phyloP scores from a whole-genome alignment of 768 basidiomycete species.

The Suillus fuscotomentosus region DNA sequence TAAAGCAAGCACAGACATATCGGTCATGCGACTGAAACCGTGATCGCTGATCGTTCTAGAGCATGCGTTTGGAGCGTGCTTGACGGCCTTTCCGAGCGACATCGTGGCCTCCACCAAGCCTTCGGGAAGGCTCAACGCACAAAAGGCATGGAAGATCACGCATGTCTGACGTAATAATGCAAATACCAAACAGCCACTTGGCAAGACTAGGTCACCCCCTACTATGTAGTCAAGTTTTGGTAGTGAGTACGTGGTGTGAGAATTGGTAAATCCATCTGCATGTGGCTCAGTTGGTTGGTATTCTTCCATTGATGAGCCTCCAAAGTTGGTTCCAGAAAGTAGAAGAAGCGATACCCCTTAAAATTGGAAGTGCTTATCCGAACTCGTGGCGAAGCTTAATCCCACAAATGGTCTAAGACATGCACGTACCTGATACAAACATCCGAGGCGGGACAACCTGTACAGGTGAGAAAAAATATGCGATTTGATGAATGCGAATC shows the following conservation, averaged over 20 bases:
- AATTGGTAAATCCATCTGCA: neutral
- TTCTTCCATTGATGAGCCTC: neutral
- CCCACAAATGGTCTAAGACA: neutral
- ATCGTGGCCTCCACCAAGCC: constrained; percentile 5
- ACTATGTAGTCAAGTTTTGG: neutral
- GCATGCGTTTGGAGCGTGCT: constrained; percentile 29
- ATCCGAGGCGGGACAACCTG: neutral
- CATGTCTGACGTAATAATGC: constrained; percentile 3
- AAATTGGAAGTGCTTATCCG: neutral
- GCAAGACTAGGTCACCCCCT: neutral
- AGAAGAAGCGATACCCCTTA: neutral
- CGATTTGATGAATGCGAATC: neutral
- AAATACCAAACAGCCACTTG: neutral
- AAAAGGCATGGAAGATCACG: neutral
- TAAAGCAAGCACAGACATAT: constrained; percentile 18
- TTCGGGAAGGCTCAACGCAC: neutral
- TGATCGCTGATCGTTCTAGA: constrained; percentile 14
- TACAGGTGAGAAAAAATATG: constrained; percentile 1
- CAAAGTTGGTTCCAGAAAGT: neutral
- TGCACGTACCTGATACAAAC: neutral
- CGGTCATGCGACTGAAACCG: constrained; percentile 20
- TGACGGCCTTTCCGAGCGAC: constrained; percentile 4
- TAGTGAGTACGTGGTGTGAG: neutral
- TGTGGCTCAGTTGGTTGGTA: neutral
- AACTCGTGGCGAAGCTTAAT: neutral